A percentile compares a stretch with the other conserved stretches of the same genome.
phyloP scores from a whole-genome alignment of 768 basidiomycete species.

The Hortiboletus campestris region DNA sequence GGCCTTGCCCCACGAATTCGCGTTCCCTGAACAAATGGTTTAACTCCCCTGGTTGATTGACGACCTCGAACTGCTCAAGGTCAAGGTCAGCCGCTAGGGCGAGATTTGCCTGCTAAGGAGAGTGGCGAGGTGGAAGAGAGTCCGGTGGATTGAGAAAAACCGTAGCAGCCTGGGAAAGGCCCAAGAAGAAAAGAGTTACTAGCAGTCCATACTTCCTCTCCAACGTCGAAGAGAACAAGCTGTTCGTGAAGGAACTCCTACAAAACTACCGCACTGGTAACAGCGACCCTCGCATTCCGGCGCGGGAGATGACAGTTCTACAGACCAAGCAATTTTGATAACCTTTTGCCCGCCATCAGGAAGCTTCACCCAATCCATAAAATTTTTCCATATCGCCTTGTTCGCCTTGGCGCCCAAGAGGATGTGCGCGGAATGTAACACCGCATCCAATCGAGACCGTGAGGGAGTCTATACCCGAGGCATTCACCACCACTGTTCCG shows the following conservation, averaged over 20 bases:
- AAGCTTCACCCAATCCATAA: slow-evolving; percentile 44
- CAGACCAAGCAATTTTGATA: slow-evolving; percentile 30
- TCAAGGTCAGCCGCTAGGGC: slow-evolving; percentile 68
- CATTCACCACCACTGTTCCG: too few species aligned
- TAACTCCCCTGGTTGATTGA: slow-evolving; percentile 34
- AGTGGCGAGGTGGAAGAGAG: slow-evolving; percentile 39
- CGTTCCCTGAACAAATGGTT: slow-evolving; percentile 33
- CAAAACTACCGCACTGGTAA: background rate
- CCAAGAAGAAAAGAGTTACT: slow-evolving; percentile 27
- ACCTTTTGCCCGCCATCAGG: slow-evolving; percentile 46
- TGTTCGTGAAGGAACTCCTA: too few species aligned
- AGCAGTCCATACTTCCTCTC: slow-evolving; percentile 22
- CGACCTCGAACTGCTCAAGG: slow-evolving; percentile 61
- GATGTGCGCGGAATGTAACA: slow-evolving; percentile 50
- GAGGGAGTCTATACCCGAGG: too few species aligned
- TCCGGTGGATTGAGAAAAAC: slow-evolving; percentile 58
- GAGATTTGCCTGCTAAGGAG: slow-evolving; percentile 54
- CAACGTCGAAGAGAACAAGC: background rate
- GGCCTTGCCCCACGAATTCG: slow-evolving; percentile 57
- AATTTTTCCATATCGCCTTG: slow-evolving; percentile 33
- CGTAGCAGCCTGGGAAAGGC: slow-evolving; percentile 47
- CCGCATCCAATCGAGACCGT: too few species aligned
- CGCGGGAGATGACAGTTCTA: slow-evolving; percentile 33
- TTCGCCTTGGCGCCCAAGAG: slow-evolving; percentile 35
- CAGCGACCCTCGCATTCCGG: slow-evolving; percentile 10